Conservation (phyloP, 805 yeast species). For the Groenewaldozyma tartarivorans region DNA sequence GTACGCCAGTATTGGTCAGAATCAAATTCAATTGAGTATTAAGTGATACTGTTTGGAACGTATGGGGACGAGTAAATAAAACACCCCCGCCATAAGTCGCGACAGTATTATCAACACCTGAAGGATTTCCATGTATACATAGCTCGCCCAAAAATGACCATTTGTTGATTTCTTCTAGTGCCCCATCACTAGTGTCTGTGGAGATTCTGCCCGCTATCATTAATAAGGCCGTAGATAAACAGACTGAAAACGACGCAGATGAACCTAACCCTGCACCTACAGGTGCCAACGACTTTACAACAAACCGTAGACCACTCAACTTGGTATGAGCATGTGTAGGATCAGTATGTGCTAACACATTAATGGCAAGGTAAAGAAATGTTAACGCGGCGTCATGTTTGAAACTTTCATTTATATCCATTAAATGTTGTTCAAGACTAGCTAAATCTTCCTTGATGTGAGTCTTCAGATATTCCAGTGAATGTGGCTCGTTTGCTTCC, state of each 20-base stretch:
- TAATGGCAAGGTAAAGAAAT: constrained; percentile 67
- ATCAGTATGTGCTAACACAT: constrained; percentile 36
- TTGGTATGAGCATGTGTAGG: too few relatives aligned
- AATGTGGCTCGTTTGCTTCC: neutral
- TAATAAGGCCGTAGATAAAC: constrained; percentile 65
- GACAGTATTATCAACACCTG: constrained; percentile 94
- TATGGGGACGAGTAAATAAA: constrained; percentile 57
- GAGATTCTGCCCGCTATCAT: constrained; percentile 6
- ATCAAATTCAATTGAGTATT: constrained; percentile 69
- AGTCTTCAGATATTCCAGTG: neutral
- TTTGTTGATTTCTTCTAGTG: constrained; percentile 45
- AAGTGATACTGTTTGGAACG: constrained; percentile 57
- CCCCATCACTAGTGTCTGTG: constrained; percentile 8
- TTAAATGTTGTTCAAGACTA: constrained; percentile 16
- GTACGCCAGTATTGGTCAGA: constrained; percentile 77
- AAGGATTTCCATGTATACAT: constrained; percentile 93
- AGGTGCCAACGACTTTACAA: constrained; percentile 76
- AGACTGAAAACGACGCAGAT: constrained; percentile 82
- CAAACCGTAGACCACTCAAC: constrained; percentile 45
- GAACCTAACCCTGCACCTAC: constrained; percentile 97
- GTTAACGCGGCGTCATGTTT: constrained; percentile 75
- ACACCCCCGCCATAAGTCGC: constrained; percentile 97
- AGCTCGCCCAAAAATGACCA: constrained; percentile 94
- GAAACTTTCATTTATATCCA: constrained; percentile 40
- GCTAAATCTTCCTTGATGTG: constrained; percentile 6